Evolutionary conservation across 768 basidiomycete species (phyloP).

Genomic region (Tulasnella sp.): DNA sequence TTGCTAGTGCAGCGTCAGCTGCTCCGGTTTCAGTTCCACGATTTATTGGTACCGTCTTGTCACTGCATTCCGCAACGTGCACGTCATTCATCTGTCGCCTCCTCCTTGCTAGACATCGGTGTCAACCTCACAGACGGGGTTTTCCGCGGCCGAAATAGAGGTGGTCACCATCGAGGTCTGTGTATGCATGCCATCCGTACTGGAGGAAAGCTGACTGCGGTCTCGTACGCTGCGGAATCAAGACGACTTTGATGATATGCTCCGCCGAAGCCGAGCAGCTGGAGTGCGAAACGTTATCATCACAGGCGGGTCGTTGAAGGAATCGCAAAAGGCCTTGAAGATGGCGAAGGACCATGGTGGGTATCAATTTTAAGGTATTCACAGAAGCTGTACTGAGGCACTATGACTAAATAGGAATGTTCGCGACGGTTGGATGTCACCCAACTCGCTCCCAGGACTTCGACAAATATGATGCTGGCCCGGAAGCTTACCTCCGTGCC

Average conservation of each 20-base stretch:
- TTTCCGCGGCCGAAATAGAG: conserved; percentile 43
- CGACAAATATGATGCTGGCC: conserved; percentile 58
- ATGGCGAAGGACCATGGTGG: conserved; percentile 64
- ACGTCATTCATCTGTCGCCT: background rate
- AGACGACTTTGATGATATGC: conserved; percentile 67
- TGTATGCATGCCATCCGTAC: background rate
- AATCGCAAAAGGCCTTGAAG: conserved; percentile 61
- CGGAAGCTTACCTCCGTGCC: conserved; percentile 61
- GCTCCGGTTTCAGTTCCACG: background rate
- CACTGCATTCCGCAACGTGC: background rate
- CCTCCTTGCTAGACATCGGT: conserved; percentile 45
- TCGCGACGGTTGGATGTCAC: conserved; percentile 78
- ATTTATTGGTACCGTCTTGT: background rate
- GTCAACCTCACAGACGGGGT: conserved; percentile 50
- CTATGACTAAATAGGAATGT: conserved; percentile 52
- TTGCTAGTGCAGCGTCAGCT: background rate
- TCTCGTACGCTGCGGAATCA: background rate
- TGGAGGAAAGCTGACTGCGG: background rate
- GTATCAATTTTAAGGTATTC: conserved; percentile 31
- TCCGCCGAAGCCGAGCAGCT: conserved; percentile 58
- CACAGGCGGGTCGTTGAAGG: conserved; percentile 70
- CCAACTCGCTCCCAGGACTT: conserved; percentile 76
- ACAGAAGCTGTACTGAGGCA: conserved; percentile 18
- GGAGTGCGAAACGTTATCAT: conserved; percentile 75
- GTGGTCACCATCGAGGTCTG: conserved; percentile 48